A percentile compares a stretch with the other conserved stretches of the same genome.
These are phyloP conservation scores for Gynochthodes officinalis DNA, from an alignment of 257 asterid genomes.

Conservation along the genomic window DNA sequence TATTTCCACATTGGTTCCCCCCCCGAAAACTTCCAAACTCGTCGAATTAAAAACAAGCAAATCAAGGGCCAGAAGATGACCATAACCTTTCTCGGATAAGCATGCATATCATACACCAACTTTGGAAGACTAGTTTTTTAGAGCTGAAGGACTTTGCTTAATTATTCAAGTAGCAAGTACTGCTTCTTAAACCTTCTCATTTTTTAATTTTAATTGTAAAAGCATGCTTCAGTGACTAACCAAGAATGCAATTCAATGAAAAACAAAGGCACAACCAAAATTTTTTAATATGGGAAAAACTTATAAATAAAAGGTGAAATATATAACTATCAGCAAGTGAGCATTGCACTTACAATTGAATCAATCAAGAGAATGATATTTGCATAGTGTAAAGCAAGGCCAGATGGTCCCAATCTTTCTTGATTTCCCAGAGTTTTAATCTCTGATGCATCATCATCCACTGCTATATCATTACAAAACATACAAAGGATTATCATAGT, in stretches of 20 bases:
- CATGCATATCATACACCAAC: neutral
- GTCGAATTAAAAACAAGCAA: neutral
- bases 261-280: neutral
- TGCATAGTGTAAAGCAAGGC: conserved; percentile 78
- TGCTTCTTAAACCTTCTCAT: neutral
- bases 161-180: neutral
- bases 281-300: neutral
- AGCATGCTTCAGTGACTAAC: neutral
- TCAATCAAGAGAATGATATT: conserved; percentile 74
- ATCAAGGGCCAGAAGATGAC: neutral
- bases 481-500: neutral
- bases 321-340: neutral
- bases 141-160: neutral
- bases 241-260: neutral
- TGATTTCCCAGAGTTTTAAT: conserved; percentile 26
- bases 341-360: conserved; percentile 50
- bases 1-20: neutral
- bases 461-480: conserved; percentile 17
- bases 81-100: neutral
- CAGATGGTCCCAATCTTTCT: conserved; percentile 67
- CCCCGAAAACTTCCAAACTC: too few relatives aligned
- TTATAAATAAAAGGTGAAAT: neutral
- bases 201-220: neutral
- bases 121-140: neutral
- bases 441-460: conserved; percentile 35